phyloP scores from a whole-genome alignment of 192 early-diverging fungal species.

The Podila epicladia region DNA sequence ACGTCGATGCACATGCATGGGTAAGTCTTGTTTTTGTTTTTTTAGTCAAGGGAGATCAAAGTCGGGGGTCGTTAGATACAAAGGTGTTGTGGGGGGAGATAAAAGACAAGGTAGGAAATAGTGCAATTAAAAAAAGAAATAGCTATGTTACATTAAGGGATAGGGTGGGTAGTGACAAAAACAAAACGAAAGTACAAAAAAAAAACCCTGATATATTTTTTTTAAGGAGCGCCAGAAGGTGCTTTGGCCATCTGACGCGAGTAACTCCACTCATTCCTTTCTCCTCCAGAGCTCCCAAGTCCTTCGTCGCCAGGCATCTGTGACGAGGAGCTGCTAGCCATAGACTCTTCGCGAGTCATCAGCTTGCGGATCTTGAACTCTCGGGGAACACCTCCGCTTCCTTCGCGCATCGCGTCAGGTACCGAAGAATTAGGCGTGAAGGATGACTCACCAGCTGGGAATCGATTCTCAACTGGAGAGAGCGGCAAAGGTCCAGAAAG shows the following conservation, averaged over 20 bases:
- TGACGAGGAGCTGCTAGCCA: slow-evolving; percentile 14
- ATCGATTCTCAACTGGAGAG: slow-evolving; percentile 15
- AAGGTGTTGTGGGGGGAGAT: not conserved
- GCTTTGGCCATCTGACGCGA: slow-evolving; percentile 50
- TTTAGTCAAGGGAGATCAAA: not conserved
- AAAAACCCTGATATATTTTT: not conserved
- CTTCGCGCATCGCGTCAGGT: not conserved
- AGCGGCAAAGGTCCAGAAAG: slow-evolving; percentile 22
- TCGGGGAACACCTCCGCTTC: slow-evolving; percentile 4
- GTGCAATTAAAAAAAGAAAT: slow-evolving; percentile 3
- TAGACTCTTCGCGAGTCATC: slow-evolving; percentile 34
- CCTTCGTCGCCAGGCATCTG: not conserved
- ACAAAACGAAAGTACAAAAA: not conserved
- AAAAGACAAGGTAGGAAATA: not conserved
- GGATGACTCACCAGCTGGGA: slow-evolving; percentile 1
- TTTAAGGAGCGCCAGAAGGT: slow-evolving; percentile 14
- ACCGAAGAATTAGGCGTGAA: slow-evolving; percentile 1
- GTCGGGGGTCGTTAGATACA: not conserved
- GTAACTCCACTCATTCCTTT: slow-evolving; percentile 39
- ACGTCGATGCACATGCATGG: not conserved
- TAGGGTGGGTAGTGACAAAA: not conserved
- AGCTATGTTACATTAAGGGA: not conserved
- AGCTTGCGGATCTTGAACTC: slow-evolving; percentile 50
- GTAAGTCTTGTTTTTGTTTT: not conserved
- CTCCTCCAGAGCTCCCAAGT: not conserved